Base-by-base conservation (phyloP, 2,329 filamentous ascomycete genomes). In the Boeremia exigua region DNA sequence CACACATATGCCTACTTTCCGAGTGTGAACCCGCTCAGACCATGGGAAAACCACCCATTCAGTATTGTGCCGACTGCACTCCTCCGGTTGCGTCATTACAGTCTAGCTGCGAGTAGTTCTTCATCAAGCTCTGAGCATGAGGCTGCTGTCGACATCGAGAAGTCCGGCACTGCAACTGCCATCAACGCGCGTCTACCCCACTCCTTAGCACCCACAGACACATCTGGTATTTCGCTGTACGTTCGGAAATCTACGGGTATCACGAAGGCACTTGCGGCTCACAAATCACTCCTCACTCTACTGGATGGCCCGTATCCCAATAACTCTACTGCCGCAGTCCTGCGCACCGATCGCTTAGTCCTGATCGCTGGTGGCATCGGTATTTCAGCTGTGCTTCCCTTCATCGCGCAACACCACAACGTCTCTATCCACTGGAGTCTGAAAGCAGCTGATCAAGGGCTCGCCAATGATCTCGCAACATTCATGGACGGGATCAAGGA, bases 31-130 rank as follows among this genome's bases (percentile, higher is more conserved):
- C 54, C 50, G 1, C 54, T 61, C 27, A 51, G 59, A 4, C 53
- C 63, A 1, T 85, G 82, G 82, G 81, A 84, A 63, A 84, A 81
- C 40, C 83, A 85, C 61, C 82, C 82, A 0, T 85, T 85, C 61
- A 82, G 80, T 0, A 63, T 82, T 25, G 40, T 57, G 4, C 51
- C 63, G 2, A 63, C 65, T 8, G 52, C 60, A 3, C 47, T 63
- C 1, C 58, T 63, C 73, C n/a, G 7, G 6, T 42, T 25, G 25
- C 25, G 17, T 9, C 23, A 27, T 6, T 25, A 29, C 25, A 42
- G 39, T 15, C 14, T 42, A n/a, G 25, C 15, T 6, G 19, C 36
- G 11, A 11, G 23, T 2, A n/a, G 25, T 37, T 47, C 51, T 3
- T 43, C 51, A 19, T 27, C 38, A 1, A 44, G 43, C 33, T 48